phyloP scores from a whole-genome alignment of 2,329 filamentous ascomycete genomes.

The Calonectria pauciramosa region DNA sequence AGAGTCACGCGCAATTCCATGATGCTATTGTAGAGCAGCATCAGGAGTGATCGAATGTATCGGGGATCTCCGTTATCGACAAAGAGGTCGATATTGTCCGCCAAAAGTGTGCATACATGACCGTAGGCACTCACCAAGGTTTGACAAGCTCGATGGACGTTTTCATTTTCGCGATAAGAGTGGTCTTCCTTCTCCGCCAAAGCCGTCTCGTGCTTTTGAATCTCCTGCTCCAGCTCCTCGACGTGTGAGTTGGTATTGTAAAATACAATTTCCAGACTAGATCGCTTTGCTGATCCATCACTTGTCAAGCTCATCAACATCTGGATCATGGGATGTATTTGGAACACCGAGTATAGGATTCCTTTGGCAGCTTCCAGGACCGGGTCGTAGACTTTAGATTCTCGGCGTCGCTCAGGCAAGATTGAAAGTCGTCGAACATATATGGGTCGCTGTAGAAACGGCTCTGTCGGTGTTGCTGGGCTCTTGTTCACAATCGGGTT shows the following conservation, averaged over 20 bases:
- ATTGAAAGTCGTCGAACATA: constrained; percentile 75
- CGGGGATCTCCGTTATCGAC: constrained; percentile 76
- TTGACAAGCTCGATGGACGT: constrained; percentile 73
- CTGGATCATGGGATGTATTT: constrained; percentile 77
- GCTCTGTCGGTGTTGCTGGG: constrained; percentile 72
- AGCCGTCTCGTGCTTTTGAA: constrained; percentile 70
- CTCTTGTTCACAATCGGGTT: constrained; percentile 61
- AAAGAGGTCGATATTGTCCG: constrained; percentile 73
- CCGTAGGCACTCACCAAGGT: constrained; percentile 75
- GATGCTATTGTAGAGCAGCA: constrained; percentile 76
- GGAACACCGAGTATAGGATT: constrained; percentile 76
- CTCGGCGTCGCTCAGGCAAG: constrained; percentile 72
- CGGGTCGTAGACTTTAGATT: constrained; percentile 72
- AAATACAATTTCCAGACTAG: constrained; percentile 76
- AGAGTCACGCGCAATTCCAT: constrained; percentile 74
- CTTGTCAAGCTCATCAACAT: constrained; percentile 73
- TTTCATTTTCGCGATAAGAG: constrained; percentile 70
- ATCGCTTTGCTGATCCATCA: constrained; percentile 71
- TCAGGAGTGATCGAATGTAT: constrained; percentile 75
- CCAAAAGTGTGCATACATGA: constrained; percentile 73
- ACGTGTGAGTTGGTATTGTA: constrained; percentile 78
- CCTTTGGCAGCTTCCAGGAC: constrained; percentile 76
- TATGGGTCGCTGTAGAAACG: constrained; percentile 69
- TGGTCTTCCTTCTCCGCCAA: constrained; percentile 62
- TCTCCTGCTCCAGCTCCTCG: constrained; percentile 74